A percentile compares a stretch with the other conserved stretches of the same genome.
Evolutionary conservation across 345 rosid genomes (phyloP).

Genomic region (Salix caprea): DNA sequence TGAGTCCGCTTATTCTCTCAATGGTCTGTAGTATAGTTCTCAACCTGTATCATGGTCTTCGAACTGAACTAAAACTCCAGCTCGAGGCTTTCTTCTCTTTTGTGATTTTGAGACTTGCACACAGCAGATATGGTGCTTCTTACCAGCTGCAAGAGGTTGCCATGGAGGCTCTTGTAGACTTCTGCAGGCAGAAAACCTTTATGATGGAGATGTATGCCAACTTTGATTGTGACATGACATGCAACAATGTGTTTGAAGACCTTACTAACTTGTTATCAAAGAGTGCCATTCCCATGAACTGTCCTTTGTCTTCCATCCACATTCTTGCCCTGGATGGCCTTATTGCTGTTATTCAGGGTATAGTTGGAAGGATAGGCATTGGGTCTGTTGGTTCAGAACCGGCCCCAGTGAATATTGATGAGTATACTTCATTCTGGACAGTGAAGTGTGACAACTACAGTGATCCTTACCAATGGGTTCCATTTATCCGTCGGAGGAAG

Average conservation of each 20-base stretch:
- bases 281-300: conserved; percentile 96
- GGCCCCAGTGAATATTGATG: conserved; percentile 70
- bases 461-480: conserved; percentile 88
- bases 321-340: conserved; percentile 95
- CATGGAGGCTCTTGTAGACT: conserved; percentile 99
- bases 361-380: conserved; percentile 96
- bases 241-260: conserved; percentile 95
- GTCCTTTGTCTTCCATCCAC: conserved; percentile 95
- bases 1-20: conserved; percentile 94
- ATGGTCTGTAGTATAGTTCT: conserved; percentile 93
- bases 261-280: conserved; percentile 87
- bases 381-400: conserved; percentile 62
- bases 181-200: conserved; percentile 93
- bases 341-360: conserved; percentile 93
- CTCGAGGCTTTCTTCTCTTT: conserved; percentile 99
- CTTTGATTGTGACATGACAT: conserved; percentile 97
- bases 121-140: conserved; percentile 86
- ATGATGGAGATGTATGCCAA: conserved; percentile 99
- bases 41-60: conserved; percentile 81
- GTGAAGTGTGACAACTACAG: conserved; percentile 79
- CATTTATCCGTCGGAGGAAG: conserved; percentile 84
- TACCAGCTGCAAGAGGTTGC: conserved; percentile 99
- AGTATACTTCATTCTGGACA: conserved; percentile 96
- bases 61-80: conserved; percentile 84
- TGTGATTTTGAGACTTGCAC: conserved; percentile 92